Evolutionary conservation across 2,329 filamentous ascomycete genomes (phyloP), one percentile per base, ranked within the genome.

Genomic region (Aspergillus versicolor): DNA sequence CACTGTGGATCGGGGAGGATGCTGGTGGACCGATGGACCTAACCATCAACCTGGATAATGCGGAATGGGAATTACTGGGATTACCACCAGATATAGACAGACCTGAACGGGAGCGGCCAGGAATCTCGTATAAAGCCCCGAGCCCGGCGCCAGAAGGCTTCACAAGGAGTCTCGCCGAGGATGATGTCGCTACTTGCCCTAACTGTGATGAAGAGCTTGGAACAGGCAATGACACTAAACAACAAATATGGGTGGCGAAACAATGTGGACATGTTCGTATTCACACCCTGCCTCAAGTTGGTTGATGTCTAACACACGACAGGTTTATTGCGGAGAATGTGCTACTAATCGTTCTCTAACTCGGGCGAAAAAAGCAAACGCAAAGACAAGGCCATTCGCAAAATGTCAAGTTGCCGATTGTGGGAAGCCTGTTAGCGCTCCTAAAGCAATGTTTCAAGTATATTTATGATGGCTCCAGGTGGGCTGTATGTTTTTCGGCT

Each of bases 191-290:
- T 2, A 81, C 96, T 1, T 99, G 94, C 70, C 90, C 93, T 0
- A 90, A 90, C 57, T 99, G 94, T 66, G 87, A 89, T 17, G 83
- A 90, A 57, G 93, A 97, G 74, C 78, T 99, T 15, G 89, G 91
- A 5, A 86, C 88, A 50, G 89, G 92, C 13, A 85, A 81, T 54
- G 79, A 81, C 27, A 70, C 79, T 34, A 92, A 96, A 74, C 87
- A 90, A 69, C 89, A 96, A 67, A 93, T 97, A 61, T 97, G 92
- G 92, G 88, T 94, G 1, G 82, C 94, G 37, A 96, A 92, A 74
- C 83, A 83, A 51, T 99, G 94, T 72, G 94, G 94, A 62, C 94
- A 99, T 77, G 94, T 97, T 82, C 73, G 84, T 80, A 43, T 41
- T 24, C 57, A 22, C 24, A 22, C 8, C 41, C 22, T 32, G 11